Evolutionary conservation across 768 basidiomycete species (phyloP).

Genomic region (Macrocybe gigantea): DNA sequence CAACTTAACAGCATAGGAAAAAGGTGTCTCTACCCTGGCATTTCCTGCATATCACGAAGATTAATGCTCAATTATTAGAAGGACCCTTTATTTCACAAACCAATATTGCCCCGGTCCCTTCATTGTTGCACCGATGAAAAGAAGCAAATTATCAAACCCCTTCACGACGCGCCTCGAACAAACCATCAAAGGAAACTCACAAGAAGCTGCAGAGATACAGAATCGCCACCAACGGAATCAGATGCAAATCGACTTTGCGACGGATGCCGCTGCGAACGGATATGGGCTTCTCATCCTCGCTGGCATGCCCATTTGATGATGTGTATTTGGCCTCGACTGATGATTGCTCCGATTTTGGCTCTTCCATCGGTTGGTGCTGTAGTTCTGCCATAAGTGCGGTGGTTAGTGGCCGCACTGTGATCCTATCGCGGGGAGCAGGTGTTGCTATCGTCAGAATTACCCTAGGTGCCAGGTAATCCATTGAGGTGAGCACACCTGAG

Average conservation of each 20-base stretch:
- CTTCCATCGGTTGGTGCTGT: too few relatives aligned
- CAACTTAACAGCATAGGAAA: not conserved
- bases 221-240: constrained; percentile 30
- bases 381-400: too few relatives aligned
- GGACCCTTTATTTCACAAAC: constrained; percentile 15
- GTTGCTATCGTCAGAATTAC: too few relatives aligned
- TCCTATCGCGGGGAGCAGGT: too few relatives aligned
- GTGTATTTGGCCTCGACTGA: too few relatives aligned
- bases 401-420: too few relatives aligned
- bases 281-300: constrained; percentile 1
- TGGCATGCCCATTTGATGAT: too few relatives aligned
- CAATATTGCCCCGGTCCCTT: constrained; percentile 41
- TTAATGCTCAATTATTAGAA: not conserved
- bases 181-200: constrained; percentile 5
- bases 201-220: constrained; percentile 34
- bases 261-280: constrained; percentile 8
- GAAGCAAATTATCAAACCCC: not conserved
- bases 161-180: too few relatives aligned
- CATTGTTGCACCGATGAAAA: not conserved
- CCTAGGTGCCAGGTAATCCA: too few relatives aligned
- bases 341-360: too few relatives aligned
- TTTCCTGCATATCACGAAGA: constrained; percentile 22
- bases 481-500: too few relatives aligned
- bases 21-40: constrained; percentile 16
- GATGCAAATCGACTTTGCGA: constrained; percentile 16